Conservation (phyloP, 2,329 filamentous ascomycete species). For the Emericellopsis atlantica region DNA sequence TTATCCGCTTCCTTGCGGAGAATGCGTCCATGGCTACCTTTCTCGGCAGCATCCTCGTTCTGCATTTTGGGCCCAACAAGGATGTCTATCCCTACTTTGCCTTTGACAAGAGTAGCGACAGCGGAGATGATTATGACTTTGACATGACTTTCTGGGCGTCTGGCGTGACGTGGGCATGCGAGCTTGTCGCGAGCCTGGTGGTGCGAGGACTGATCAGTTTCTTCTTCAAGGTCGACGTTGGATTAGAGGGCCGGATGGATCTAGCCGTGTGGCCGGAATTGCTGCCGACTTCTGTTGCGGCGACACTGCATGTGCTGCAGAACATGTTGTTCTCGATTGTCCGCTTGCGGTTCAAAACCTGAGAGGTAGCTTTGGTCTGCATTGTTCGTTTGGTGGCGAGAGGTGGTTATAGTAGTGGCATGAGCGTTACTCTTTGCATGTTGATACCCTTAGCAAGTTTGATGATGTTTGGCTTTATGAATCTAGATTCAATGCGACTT, state of each 20-base stretch:
- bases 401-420: too few species aligned
- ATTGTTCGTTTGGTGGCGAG: neutral
- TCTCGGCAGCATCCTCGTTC: conserved; percentile 49
- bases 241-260: conserved; percentile 51
- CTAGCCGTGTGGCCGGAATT: conserved; percentile 55
- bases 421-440: too few species aligned
- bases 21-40: conserved; percentile 59
- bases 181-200: conserved; percentile 47
- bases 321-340: conserved; percentile 64
- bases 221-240: conserved; percentile 49
- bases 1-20: conserved; percentile 54
- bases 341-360: conserved; percentile 40
- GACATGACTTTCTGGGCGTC: conserved; percentile 50
- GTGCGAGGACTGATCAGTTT: conserved; percentile 45
- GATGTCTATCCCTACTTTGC: conserved; percentile 59
- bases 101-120: conserved; percentile 35
- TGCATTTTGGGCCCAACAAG: conserved; percentile 56
- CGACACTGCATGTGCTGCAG: conserved; percentile 56
- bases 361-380: neutral
- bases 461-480: too few species aligned
- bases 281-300: conserved; percentile 51
- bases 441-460: too few species aligned
- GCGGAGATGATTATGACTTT: conserved; percentile 43
- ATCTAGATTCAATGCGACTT: too few species aligned
- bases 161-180: conserved; percentile 53